Conservation (phyloP, 208 protist species). For the Leishmania tarentolae region DNA sequence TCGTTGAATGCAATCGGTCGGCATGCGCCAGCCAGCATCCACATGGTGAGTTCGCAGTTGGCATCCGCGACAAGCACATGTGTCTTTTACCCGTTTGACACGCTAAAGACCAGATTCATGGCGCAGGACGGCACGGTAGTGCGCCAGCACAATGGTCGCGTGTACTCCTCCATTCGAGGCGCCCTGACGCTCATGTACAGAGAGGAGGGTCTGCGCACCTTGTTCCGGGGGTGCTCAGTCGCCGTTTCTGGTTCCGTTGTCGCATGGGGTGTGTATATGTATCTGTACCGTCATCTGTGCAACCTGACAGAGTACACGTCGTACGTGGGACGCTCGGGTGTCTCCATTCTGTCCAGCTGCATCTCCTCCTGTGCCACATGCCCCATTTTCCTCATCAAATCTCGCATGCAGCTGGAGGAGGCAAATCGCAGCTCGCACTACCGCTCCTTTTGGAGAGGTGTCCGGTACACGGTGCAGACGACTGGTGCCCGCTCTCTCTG, state of each 20-base stretch:
- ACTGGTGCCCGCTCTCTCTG: conserved; percentile 80
- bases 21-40: conserved; percentile 42
- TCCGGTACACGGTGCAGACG: conserved; percentile 54
- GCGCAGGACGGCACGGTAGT: conserved; percentile 60
- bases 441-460: conserved; percentile 57
- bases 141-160: conserved; percentile 62
- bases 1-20: conserved; percentile 43
- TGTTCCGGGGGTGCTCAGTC: conserved; percentile 58
- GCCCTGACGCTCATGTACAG: conserved; percentile 38
- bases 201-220: conserved; percentile 49
- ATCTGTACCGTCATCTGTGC: conserved; percentile 61
- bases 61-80: conserved; percentile 72
- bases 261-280: conserved; percentile 79
- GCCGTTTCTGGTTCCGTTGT: conserved; percentile 46
- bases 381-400: conserved; percentile 81
- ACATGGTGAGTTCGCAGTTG: conserved; percentile 71
- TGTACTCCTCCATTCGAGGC: conserved; percentile 43
- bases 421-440: conserved; percentile 41
- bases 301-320: conserved; percentile 55
- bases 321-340: conserved; percentile 36
- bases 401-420: conserved; percentile 87
- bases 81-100: conserved; percentile 91
- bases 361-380: conserved; percentile 45
- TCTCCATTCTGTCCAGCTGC: conserved; percentile 53
- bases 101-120: conserved; percentile 88